phyloP scores from a whole-genome alignment of 1,284 basidiomycete species.

The Inonotus obliquus region DNA sequence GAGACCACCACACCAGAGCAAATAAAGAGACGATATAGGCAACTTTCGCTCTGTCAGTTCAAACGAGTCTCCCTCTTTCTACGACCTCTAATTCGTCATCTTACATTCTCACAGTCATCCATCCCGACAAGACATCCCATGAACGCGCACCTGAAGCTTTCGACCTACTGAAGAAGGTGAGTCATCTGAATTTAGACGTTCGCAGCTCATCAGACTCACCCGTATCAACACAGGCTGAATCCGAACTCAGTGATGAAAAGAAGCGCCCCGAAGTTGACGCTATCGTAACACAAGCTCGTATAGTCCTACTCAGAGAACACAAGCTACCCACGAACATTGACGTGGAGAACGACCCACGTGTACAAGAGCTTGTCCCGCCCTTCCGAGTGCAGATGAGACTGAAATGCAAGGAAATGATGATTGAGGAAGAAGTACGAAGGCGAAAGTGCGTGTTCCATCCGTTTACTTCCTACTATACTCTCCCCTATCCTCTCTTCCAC shows the following conservation, averaged over 20 bases:
- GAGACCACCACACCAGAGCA: constrained; percentile 61
- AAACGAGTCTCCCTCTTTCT: constrained; percentile 1
- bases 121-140: constrained; percentile 82
- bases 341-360: constrained; percentile 46
- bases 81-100: constrained; percentile 22
- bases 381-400: constrained; percentile 60
- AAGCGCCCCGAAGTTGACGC: constrained; percentile 78
- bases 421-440: constrained; percentile 76
- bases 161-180: constrained; percentile 78
- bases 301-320: constrained; percentile 52
- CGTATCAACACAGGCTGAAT: constrained; percentile 55
- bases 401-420: constrained; percentile 72
- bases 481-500: neutral
- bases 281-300: constrained; percentile 66
- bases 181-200: constrained; percentile 16
- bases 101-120: constrained; percentile 61
- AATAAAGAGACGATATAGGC: constrained; percentile 76
- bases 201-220: neutral
- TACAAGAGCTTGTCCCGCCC: constrained; percentile 52
- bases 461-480: neutral
- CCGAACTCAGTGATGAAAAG: constrained; percentile 66
- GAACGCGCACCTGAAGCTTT: constrained; percentile 78
- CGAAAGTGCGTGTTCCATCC: constrained; percentile 52
- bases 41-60: constrained; percentile 72
- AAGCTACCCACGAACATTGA: constrained; percentile 52